phyloP scores from a whole-genome alignment of 1,284 basidiomycete genomes.

The Apiotrichum sp. region DNA sequence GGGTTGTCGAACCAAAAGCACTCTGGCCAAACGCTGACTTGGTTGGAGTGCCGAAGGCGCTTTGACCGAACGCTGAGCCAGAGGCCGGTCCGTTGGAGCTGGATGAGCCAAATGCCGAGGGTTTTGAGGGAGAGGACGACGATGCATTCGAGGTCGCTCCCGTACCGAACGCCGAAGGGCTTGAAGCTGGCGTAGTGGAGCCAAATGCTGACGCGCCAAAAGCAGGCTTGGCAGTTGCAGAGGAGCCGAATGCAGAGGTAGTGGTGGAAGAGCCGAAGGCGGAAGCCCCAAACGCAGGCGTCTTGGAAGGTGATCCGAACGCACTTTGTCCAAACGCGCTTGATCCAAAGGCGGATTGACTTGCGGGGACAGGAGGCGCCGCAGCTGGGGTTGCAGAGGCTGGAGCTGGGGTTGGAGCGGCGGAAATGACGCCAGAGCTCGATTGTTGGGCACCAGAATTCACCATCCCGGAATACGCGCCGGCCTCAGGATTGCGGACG shows the following conservation, averaged over 20 bases:
- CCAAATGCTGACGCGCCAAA: constrained; percentile 7
- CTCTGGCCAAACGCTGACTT: constrained; percentile 11
- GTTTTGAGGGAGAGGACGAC: background rate
- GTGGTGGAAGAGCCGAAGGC: constrained; percentile 11
- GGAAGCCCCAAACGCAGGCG: constrained; percentile 4
- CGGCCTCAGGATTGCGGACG: constrained; percentile 45
- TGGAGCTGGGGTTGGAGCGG: constrained; percentile 6
- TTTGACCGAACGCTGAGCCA: constrained; percentile 1
- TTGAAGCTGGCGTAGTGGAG: background rate
- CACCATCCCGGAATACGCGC: constrained; percentile 48
- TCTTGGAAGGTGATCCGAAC: constrained; percentile 3
- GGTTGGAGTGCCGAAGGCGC: constrained; percentile 5
- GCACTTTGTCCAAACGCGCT: constrained; percentile 19
- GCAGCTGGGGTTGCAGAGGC: background rate
- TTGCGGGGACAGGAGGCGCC: background rate
- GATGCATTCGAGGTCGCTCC: background rate
- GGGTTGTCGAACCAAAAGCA: constrained; percentile 6
- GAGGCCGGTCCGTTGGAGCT: constrained; percentile 7
- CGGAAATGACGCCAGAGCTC: background rate
- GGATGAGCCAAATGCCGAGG: constrained; percentile 5
- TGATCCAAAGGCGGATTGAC: background rate
- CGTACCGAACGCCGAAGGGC: background rate
- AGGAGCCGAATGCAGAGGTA: constrained; percentile 6
- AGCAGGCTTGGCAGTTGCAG: background rate
- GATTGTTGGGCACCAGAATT: background rate